phyloP scores from a whole-genome alignment of 495 filamentous ascomycete species.

The Penicillium robsamsonii region DNA sequence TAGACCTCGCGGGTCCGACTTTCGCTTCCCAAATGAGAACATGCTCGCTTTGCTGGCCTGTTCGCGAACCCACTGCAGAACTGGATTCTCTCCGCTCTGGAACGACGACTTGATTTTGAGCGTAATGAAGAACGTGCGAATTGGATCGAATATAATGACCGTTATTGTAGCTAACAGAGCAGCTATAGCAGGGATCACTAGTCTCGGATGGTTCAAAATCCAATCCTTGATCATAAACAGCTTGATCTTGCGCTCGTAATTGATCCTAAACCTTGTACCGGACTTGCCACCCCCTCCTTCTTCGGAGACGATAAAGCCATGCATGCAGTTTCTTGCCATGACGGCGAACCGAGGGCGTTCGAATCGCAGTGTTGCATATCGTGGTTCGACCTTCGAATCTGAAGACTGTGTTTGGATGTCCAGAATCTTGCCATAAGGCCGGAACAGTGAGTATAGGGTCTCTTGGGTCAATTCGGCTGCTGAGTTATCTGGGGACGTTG shows the following conservation, averaged over 20 bases:
- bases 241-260: slow-evolving; percentile 76
- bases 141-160: slow-evolving; percentile 89
- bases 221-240: slow-evolving; percentile 80
- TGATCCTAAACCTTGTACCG: slow-evolving; percentile 73
- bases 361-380: slow-evolving; percentile 78
- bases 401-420: slow-evolving; percentile 77
- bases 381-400: slow-evolving; percentile 79
- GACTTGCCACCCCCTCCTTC: slow-evolving; percentile 65
- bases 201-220: slow-evolving; percentile 82
- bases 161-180: slow-evolving; percentile 80
- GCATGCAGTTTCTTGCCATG: slow-evolving; percentile 89
- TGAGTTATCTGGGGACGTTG: slow-evolving; percentile 59
- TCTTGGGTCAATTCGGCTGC: slow-evolving; percentile 82
- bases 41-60: slow-evolving; percentile 68
- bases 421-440: slow-evolving; percentile 80
- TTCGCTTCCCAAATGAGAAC: slow-evolving; percentile 54
- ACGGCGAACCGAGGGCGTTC: slow-evolving; percentile 65
- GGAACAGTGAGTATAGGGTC: slow-evolving; percentile 80
- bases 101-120: slow-evolving; percentile 77
- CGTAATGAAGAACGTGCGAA: slow-evolving; percentile 87
- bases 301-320: slow-evolving; percentile 70
- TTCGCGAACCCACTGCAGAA: slow-evolving; percentile 77
- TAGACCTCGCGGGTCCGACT: slow-evolving; percentile 64
- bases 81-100: slow-evolving; percentile 63
- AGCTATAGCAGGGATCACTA: slow-evolving; percentile 79